Evolutionary conservation across 768 basidiomycete species (phyloP), one percentile per base, ranked within the genome.

Genomic region (Tulasnella sp.): DNA sequence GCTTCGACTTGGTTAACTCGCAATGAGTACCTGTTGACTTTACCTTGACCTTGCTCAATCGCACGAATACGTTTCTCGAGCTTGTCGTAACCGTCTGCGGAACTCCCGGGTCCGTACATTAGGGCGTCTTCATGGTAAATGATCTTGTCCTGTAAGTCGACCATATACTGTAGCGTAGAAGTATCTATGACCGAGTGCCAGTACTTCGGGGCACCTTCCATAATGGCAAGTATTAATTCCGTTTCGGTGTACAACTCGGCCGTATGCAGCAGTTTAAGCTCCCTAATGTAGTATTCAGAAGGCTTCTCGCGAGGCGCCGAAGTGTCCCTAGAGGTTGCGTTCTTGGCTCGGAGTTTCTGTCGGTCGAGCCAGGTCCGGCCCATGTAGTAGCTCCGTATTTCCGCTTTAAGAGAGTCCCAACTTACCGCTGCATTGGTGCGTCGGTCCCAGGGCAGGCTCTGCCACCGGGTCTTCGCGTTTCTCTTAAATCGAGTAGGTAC

Each of bases 221-320:
- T 85, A 20, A 86, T 81, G 72, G 85, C 83, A 20, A 81, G 78
- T 18, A 86, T 86, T 1, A 84, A 20, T 73, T 85, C 84, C 0
- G 82, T 79, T 51, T 85, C 84, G 4, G 77, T 74, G 46, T 79
- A 48, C 3, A 77, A 57, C 44, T 77, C 77, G 10, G 80, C 79
- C 1, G 67, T 61, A 35, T 35, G 35, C 5, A 35, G 35, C 2
- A 35, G 35, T 5, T 35, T 35, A 35, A 35, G 35, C 35, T 35
- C 5, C 35, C 35, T 2, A 35, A 35, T 35, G 35, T 35, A 35
- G 5, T 35, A 35, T 5, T 35, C 35, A 2, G 35, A 35, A 35
- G 35, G 35, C 35, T 35, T 35, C 5, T 35, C 35, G 35, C 35
- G 35, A 0, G 77, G 5, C 75, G 84, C 74, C 0, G 81, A 80